Conservation (phyloP, 2,329 filamentous ascomycete genomes). For the Knufia petricola region DNA sequence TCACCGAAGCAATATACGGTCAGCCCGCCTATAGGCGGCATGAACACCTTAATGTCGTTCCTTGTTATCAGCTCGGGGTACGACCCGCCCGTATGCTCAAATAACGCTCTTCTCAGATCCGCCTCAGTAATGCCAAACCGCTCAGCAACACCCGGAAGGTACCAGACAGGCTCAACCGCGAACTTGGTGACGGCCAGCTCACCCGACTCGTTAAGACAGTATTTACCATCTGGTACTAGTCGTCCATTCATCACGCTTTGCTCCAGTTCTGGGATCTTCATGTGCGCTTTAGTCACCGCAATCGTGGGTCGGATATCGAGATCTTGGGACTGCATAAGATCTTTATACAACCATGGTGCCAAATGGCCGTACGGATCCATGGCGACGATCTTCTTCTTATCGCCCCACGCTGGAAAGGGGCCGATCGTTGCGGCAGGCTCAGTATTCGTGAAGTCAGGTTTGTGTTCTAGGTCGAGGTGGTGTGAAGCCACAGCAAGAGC, state of each 20-base stretch:
- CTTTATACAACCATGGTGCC: constrained; percentile 71
- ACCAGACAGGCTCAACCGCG: constrained; percentile 90
- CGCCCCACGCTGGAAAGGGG: constrained; percentile 80
- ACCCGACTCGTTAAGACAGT: constrained; percentile 74
- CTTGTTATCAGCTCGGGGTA: constrained; percentile 96
- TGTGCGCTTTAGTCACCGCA: constrained; percentile 83
- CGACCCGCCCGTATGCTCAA: constrained; percentile 90
- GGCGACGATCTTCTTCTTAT: constrained; percentile 87
- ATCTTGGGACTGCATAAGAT: constrained; percentile 63
- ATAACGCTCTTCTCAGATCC: constrained; percentile 72
- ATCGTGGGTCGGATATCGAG: constrained; percentile 85
- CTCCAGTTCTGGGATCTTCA: constrained; percentile 92
- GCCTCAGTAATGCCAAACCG: constrained; percentile 92
- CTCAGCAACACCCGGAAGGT: constrained; percentile 77
- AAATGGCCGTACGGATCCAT: constrained; percentile 95
- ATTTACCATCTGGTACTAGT: constrained; percentile 71
- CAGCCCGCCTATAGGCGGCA: constrained; percentile 88
- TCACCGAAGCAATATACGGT: constrained; percentile 98
- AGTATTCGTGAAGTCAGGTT: constrained; percentile 69
- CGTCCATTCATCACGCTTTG: constrained; percentile 74
- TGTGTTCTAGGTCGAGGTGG: constrained; percentile 74
- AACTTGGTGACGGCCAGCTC: constrained; percentile 94
- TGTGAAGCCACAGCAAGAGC: constrained; percentile 86
- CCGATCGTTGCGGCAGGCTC: constrained; percentile 86
- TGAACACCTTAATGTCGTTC: constrained; percentile 86